Base-by-base conservation (phyloP, 1,284 basidiomycete genomes). In the Boletus semigastroideus region DNA sequence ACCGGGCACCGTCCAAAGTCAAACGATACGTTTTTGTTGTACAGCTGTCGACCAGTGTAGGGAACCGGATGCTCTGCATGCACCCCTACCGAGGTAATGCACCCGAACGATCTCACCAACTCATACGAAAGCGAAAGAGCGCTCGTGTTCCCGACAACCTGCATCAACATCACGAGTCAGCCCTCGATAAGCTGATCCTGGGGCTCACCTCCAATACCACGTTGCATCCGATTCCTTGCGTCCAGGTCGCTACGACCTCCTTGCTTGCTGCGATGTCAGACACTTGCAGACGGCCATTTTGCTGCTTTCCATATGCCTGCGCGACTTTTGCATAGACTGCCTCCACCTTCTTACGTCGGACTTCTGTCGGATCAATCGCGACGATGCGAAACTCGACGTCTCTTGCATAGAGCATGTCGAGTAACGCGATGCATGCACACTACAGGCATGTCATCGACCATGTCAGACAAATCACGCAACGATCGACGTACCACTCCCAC, bases 1-100 rank as follows among this genome's bases (percentile, higher is more conserved):
- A 91, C 92, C 16, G 91, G 92, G 64, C 93, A 96, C 16, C 93
- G 79, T 10, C 93, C 94, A 65, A 93, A 94, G 60, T 89, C 85
- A 48, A 91, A 74, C 2, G 84, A 86, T 6, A 87, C 77, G 64
- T 94, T 94, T 72, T 94, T 93, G 71, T 84, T 78, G 70, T 95
- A 96, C 39, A 91, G 68, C 41, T 84, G 73, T 9, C 75, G 70
- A 13, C 86, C 85, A 8, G 75, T 81, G 59, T 84, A 83, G 0
- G 86, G 86, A 30, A 88, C 57, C 10, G 68, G 74, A 1, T 73
- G 73, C 41, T 70, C 73, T 50, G 81, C 78, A 54, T 87, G 86
- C 14, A 91, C 87, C 7, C 92, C 92, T 19, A 92, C 88, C 6
- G 87, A 90, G 31, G 79, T 80, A 54, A 95, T 83, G 13, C 84